Base-by-base conservation (phyloP, 2,329 filamentous ascomycete species). In the Cylindrodendrum hubeiense region DNA sequence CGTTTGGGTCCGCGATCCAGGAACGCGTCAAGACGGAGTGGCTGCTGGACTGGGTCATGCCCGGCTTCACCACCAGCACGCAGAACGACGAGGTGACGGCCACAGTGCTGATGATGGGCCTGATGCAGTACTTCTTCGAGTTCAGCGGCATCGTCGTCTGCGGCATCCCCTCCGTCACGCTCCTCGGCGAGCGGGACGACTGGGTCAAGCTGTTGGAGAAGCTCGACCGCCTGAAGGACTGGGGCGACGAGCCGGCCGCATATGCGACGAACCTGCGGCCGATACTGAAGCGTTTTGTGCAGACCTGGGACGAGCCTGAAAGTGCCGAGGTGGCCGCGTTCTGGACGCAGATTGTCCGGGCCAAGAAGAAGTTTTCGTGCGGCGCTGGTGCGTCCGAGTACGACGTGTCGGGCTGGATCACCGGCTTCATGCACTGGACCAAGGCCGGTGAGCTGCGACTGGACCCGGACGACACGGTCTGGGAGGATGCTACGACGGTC, bases 361-460 rank as follows among this genome's bases (percentile, higher is more conserved):
- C 76, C 0, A 72, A 78, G 47, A 78, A 75, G 49, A 69, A 65
- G 59, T 77, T 63, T 51, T 70, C 63, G n/a, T 79, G 69, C 46
- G 73, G 72, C n/a, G 71, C 61, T 41, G 78, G 72, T 3, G 73
- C 70, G 26, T 74, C 51, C 67, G 80, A 79, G 68, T 81, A 73
- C 68, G 74, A 76, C 50, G 64, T 85, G 3, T 82, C 79, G 0
- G 85, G 85, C 5, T 87, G 84, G 84, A 79, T 86, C 56, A 82
- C 82, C 1, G 83, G 80, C 0, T 85, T 87, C 65, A 75, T 81
- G 67, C 83, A 82, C 67, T 87, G 83, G 82, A 69, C 75, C 17
- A 71, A 68, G 1, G 62, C 79, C 17, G 85, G 84, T 0, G 37
- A 51, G 0, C 56, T 73, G 37, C 57, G 72, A 8, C 58, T 75